Base-by-base conservation (phyloP, 2,329 filamentous ascomycete genomes). In the Cladosporium sp. region DNA sequence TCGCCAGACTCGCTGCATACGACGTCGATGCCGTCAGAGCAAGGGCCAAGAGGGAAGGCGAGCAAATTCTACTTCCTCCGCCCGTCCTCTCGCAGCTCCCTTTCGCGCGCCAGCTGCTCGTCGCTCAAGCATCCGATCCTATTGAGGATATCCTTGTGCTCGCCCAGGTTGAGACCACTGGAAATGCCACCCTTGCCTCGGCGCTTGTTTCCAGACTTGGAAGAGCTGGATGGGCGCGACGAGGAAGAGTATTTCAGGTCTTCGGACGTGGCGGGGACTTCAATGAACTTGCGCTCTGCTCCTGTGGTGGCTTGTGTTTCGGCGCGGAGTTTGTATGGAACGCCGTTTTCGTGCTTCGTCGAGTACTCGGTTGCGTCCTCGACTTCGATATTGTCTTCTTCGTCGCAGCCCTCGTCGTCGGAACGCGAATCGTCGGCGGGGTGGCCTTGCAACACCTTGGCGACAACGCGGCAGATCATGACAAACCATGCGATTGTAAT, bases 401-500 rank as follows among this genome's bases (percentile, higher is more conserved):
- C 88, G 5, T 74, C 86, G 7, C 39, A 37, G 24, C 37, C 45
- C 69, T 95, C 90, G 56, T 89, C 89, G 60, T 96, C 92, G 56
- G 89, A 95, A 50, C 93, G 83, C 15, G 83, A 80, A 64, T 99
- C 93, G 56, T 96, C 90, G 4, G 92, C 90, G 27, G 82, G 77
- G 32, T 78, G 80, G 27, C 92, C 91, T 44, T 78, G 80, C 30
- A 97, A 66, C 5, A 97, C 90, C 54, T 85, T 84, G 55, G 86
- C 78, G 18, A 90, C 90, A 2, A 99, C 88, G 51, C 84, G 82
- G 34, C 91, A 70, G 58, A 97, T 96, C 83, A 96, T 87, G 55
- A 76, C 78, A 64, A 97, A 95, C 93, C 93, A 97, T 55, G 88
- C 78, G 30, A 95, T 73, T 27, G 88, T 90, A 47, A 99, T 79